Percentiles rank a stretch among this genome's conserved stretches.
Evolutionary conservation across 208 protist species (phyloP).

Genomic region (Wallacemonas sp.): DNA sequence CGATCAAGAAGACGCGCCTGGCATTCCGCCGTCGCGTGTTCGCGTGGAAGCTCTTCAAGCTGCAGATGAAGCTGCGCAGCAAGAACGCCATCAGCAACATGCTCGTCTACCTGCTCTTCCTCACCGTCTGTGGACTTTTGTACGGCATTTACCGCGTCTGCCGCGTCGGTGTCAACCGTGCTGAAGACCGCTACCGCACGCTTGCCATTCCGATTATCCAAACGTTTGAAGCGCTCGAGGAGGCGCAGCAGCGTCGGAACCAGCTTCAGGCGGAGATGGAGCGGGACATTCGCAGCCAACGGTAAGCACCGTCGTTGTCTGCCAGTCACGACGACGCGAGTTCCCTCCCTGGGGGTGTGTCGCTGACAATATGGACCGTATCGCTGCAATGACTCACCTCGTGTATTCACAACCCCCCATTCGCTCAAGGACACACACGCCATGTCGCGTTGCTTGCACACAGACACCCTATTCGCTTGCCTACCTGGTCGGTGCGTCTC

Average conservation of each 20-base stretch:
- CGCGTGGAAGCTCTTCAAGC: conserved; percentile 57
- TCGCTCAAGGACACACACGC: too few species aligned
- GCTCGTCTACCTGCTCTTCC: conserved; percentile 74
- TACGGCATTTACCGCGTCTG: conserved; percentile 82
- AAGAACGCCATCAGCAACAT: conserved; percentile 69
- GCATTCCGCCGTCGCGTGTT: conserved; percentile 49
- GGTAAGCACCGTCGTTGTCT: too few species aligned
- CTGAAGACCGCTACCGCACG: conserved; percentile 76
- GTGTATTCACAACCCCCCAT: too few species aligned
- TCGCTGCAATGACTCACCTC: too few species aligned
- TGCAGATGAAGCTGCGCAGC: conserved; percentile 64
- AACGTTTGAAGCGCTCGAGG: conserved; percentile 81
- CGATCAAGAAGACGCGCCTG: conserved; percentile 35
- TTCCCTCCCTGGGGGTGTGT: too few species aligned
- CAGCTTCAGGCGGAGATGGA: conserved; percentile 67
- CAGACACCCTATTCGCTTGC: too few species aligned
- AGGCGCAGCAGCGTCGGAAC: conserved; percentile 49
- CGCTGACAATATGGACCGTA: too few species aligned
- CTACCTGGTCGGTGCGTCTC: too few species aligned
- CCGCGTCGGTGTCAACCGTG: conserved; percentile 72
- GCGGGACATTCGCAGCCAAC: conserved; percentile 59
- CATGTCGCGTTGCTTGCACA: too few species aligned
- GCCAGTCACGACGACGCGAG: too few species aligned
- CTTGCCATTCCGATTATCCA: conserved; percentile 78
- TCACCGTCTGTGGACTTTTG: conserved; percentile 65